These are phyloP conservation scores for Allomyces macrogynus DNA, from an alignment of 192 early-diverging fungal species.

Conservation along the genomic window DNA sequence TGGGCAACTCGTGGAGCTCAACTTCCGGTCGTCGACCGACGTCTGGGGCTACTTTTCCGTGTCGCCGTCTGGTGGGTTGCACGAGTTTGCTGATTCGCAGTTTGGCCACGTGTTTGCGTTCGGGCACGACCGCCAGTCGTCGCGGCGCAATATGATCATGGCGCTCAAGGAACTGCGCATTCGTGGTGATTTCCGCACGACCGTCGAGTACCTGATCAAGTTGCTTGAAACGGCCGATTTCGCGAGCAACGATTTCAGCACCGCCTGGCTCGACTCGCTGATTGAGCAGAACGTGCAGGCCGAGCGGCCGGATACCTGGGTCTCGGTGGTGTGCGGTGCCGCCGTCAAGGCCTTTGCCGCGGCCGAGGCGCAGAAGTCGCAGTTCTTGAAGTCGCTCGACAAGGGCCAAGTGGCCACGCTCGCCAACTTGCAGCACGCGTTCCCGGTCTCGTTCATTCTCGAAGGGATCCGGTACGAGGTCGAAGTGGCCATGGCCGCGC, in stretches of 20 bases:
- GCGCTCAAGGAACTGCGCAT: constrained; percentile 96
- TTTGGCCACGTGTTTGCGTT: constrained; percentile 98
- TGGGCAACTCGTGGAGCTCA: constrained; percentile 91
- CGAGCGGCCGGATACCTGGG: constrained; percentile 70
- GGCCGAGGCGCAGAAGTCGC: constrained; percentile 39
- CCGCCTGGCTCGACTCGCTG: constrained; percentile 85
- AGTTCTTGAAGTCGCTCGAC: constrained; percentile 66
- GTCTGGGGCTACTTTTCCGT: constrained; percentile 99
- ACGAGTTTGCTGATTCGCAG: constrained; percentile 97
- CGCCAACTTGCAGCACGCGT: constrained; percentile 46
- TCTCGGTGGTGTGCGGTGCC: constrained; percentile 82
- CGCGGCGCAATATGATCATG: constrained; percentile 89
- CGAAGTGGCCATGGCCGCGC: constrained; percentile 54
- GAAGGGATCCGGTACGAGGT: constrained; percentile 82
- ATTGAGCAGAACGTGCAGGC: constrained; percentile 73
- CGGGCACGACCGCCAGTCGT: constrained; percentile 78
- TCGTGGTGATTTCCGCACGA: constrained; percentile 94
- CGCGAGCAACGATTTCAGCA: constrained; percentile 72
- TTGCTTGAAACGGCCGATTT: constrained; percentile 80
- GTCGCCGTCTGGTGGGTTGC: constrained; percentile 77
- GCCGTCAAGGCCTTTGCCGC: constrained; percentile 59
- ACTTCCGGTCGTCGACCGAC: constrained; percentile 84
- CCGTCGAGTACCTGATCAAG: constrained; percentile 89
- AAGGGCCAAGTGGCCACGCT: constrained; percentile 79
- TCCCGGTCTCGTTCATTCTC: constrained; percentile 79